A percentile compares a stretch with the other conserved stretches of the same genome.
phyloP scores from a whole-genome alignment of 768 basidiomycete genomes.

The Amanita rimosa region DNA sequence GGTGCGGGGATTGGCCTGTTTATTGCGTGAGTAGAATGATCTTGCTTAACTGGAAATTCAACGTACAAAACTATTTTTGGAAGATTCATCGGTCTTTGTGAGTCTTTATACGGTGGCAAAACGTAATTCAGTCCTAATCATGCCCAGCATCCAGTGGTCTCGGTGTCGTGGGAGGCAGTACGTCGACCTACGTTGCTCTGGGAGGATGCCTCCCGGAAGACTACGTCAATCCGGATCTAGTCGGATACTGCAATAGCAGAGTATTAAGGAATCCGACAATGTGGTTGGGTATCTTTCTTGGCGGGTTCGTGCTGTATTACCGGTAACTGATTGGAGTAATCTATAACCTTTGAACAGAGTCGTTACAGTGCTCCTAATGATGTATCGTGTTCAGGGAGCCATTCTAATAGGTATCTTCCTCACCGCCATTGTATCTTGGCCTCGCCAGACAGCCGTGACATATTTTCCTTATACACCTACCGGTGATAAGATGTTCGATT shows the following conservation, averaged over 20 bases:
- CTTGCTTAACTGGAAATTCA: not conserved
- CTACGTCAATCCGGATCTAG: conserved; percentile 30
- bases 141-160: conserved; percentile 51
- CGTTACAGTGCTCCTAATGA: conserved; percentile 68
- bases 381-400: conserved; percentile 77
- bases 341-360: conserved; percentile 28
- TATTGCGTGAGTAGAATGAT: conserved; percentile 49
- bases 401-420: conserved; percentile 78
- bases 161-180: conserved; percentile 65
- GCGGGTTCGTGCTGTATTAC: conserved; percentile 41
- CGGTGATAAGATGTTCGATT: conserved; percentile 68
- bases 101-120: conserved; percentile 9
- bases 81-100: conserved; percentile 70
- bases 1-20: conserved; percentile 87
- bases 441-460: conserved; percentile 70
- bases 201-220: conserved; percentile 60
- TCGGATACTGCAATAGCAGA: conserved; percentile 48
- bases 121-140: not conserved
- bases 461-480: conserved; percentile 63
- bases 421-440: conserved; percentile 80
- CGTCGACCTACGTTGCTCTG: conserved; percentile 57
- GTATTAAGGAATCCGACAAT: conserved; percentile 67
- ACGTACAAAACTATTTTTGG: conserved; percentile 6
- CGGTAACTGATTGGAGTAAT: not conserved
- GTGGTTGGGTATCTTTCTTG: conserved; percentile 83